Percentiles rank a stretch among this genome's conserved stretches.
phyloP scores from a whole-genome alignment of 2,329 filamentous ascomycete genomes.

The Pestalotiopsis sp. region DNA sequence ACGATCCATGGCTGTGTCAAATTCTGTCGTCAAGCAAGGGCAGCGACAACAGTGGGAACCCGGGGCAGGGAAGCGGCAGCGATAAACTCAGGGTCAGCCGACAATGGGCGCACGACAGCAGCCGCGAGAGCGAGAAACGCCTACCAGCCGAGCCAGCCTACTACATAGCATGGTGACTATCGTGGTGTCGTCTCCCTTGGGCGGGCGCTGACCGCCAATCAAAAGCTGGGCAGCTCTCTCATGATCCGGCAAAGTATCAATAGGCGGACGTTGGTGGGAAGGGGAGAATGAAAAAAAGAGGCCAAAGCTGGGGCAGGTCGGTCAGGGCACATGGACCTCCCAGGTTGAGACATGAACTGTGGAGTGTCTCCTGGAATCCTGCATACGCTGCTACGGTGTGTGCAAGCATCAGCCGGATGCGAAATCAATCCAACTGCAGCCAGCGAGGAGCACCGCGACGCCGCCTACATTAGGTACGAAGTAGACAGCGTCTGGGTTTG shows the following conservation, averaged over 20 bases:
- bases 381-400: constrained; percentile 5
- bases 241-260: not conserved
- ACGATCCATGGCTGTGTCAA: not conserved
- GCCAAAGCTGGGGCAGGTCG: not conserved
- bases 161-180: not conserved
- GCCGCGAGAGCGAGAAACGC: not conserved
- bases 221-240: not conserved
- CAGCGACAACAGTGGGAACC: not conserved
- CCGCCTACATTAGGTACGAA: not conserved
- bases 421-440: not conserved
- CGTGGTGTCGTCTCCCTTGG: not conserved
- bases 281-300: not conserved
- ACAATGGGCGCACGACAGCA: not conserved
- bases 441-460: not conserved
- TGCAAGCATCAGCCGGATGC: constrained; percentile 1
- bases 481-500: not conserved
- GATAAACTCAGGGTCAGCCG: constrained; percentile 2
- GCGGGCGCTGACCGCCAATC: not conserved
- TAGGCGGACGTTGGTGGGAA: not conserved
- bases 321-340: constrained; percentile 5
- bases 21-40: constrained; percentile 5
- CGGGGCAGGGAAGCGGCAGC: constrained; percentile 1
- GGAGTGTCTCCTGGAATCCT: constrained; percentile 12
- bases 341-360: constrained; percentile 12
- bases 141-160: not conserved